Percentiles rank a stretch among this genome's conserved stretches.
Conservation (phyloP, 2,329 filamentous ascomycete species). For the Neofusicoccum laricinum region DNA sequence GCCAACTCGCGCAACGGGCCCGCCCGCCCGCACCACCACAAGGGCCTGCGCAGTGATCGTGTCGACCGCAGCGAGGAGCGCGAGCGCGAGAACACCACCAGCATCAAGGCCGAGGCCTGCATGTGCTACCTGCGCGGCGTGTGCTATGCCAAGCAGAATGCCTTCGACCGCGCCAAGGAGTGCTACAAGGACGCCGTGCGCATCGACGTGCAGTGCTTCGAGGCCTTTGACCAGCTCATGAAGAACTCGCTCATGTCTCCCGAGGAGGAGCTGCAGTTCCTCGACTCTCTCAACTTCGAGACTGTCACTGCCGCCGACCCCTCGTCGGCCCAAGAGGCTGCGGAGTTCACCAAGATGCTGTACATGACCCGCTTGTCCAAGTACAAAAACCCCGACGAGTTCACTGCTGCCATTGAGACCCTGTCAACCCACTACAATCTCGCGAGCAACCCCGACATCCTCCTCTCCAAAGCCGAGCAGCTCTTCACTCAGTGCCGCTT, state of each 20-base stretch:
- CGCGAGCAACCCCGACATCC: conserved; percentile 79
- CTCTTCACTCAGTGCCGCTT: conserved; percentile 95
- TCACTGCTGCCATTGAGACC: conserved; percentile 82
- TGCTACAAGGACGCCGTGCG: conserved; percentile 97
- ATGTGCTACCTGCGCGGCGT: conserved; percentile 96
- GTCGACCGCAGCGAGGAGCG: conserved; percentile 59
- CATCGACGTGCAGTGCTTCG: conserved; percentile 97
- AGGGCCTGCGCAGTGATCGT: conserved; percentile 47
- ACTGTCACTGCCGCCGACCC: conserved; percentile 67
- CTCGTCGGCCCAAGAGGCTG: conserved; percentile 73
- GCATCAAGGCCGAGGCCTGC: conserved; percentile 84
- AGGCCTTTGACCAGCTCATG: conserved; percentile 97
- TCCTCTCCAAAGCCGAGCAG: conserved; percentile 85
- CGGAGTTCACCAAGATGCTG: conserved; percentile 90
- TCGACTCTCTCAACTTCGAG: conserved; percentile 88
- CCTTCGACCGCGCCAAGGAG: conserved; percentile 94
- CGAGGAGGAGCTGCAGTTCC: conserved; percentile 84
- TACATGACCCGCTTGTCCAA: conserved; percentile 96
- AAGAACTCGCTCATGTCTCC: conserved; percentile 90
- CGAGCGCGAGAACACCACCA: conserved; percentile 67
- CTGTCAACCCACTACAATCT: conserved; percentile 93
- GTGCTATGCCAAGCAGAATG: conserved; percentile 95
- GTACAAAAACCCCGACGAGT: conserved; percentile 81
- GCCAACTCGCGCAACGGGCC: conserved; percentile 45
- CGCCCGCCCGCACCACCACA: conserved; percentile 37